These are phyloP conservation scores for Fusarium armeniacum DNA, from an alignment of 2,329 filamentous ascomycete species.

Conservation along the genomic window DNA sequence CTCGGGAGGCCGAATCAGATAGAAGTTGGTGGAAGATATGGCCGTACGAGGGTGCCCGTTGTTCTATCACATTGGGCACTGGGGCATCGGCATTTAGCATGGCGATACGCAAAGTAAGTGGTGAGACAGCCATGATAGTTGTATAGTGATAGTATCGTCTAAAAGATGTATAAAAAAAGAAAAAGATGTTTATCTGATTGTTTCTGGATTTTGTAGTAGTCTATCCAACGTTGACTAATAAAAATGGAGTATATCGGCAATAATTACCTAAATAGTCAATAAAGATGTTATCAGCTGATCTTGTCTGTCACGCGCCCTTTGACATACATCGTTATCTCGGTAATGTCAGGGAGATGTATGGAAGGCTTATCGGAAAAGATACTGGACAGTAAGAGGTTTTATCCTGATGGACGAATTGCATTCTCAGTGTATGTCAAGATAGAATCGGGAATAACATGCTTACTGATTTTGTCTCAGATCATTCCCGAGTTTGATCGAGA, in stretches of 20 bases:
- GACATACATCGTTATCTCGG: not conserved
- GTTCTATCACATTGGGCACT: not conserved
- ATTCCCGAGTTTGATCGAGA: not conserved
- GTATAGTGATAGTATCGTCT: not conserved
- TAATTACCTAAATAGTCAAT: not conserved
- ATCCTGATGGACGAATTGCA: not conserved
- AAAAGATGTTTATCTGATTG: not conserved
- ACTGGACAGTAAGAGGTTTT: not conserved
- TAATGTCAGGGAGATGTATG: not conserved
- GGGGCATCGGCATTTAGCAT: constrained; percentile 14
- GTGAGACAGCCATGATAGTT: not conserved
- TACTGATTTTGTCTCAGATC: not conserved
- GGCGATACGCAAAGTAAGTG: constrained; percentile 2
- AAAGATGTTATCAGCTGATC: not conserved
- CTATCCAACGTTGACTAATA: not conserved
- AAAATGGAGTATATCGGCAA: not conserved
- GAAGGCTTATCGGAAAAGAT: not conserved
- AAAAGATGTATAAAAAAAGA: not conserved
- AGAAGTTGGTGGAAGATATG: constrained; percentile 6
- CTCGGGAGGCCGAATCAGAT: not conserved
- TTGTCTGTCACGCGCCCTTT: not conserved
- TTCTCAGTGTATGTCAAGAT: not conserved
- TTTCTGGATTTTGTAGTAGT: not conserved
- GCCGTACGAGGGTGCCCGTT: not conserved
- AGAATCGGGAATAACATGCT: not conserved